Percentiles rank a stretch among this genome's conserved stretches.
Conservation (phyloP, 2,329 filamentous ascomycete species). For the Didymella sp. region DNA sequence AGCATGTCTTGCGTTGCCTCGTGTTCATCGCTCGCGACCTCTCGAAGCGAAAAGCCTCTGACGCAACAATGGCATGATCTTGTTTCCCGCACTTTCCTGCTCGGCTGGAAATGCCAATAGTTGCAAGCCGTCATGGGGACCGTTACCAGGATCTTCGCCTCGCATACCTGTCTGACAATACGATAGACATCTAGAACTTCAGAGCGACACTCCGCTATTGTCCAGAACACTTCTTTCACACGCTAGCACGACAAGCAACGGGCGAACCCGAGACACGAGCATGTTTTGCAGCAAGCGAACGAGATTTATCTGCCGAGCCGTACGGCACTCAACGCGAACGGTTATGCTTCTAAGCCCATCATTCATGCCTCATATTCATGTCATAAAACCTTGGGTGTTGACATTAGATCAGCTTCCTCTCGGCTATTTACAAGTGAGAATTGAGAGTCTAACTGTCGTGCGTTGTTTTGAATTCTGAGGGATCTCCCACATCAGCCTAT, state of each 20-base stretch:
- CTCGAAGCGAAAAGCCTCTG: slow-evolving; percentile 7
- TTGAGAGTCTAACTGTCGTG: no score
- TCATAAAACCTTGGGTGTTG: no score
- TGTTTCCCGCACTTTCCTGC: not conserved
- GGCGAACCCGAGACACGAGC: not conserved
- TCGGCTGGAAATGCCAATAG: not conserved
- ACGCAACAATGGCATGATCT: slow-evolving; percentile 12
- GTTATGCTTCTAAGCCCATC: not conserved
- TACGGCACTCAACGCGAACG: not conserved
- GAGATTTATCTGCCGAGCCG: not conserved
- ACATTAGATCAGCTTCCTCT: no score
- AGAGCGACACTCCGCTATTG: not conserved
- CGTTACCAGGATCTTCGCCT: slow-evolving; percentile 1
- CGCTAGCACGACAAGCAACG: not conserved
- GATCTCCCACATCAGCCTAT: no score
- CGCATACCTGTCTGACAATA: slow-evolving; percentile 7
- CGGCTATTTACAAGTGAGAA: no score
- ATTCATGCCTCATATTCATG: not conserved
- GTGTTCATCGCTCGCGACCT: not conserved
- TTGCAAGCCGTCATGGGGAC: slow-evolving; percentile 9
- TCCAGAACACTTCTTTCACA: slow-evolving; percentile 1
- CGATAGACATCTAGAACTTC: slow-evolving; percentile 4
- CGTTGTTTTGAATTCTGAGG: no score
- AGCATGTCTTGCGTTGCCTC: not conserved
- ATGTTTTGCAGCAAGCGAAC: not conserved